Conservation (phyloP, 208 protist species). For the Tritrichomonas musculus region DNA sequence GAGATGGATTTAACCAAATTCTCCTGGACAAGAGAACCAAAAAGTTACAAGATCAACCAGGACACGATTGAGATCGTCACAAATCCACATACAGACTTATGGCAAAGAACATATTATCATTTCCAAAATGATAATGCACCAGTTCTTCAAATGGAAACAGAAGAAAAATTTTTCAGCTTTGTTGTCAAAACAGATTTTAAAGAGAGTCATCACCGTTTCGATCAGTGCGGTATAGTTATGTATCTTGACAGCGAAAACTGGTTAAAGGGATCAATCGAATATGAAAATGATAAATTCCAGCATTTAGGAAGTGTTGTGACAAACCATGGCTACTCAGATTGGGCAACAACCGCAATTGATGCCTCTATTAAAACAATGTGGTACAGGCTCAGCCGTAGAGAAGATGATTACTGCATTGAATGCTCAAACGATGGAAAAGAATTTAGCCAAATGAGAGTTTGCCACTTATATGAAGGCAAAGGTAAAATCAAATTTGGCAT, state of each 20-base stretch:
- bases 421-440: background rate
- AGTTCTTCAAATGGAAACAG: background rate
- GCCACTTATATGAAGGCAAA: background rate
- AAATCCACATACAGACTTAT: background rate
- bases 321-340: background rate
- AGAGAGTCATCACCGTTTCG: background rate
- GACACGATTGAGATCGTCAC: background rate
- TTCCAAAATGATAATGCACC: background rate
- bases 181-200: background rate
- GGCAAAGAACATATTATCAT: slow-evolving; percentile 1
- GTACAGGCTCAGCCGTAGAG: background rate
- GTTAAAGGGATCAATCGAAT: background rate
- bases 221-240: background rate
- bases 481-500: background rate
- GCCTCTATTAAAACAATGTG: background rate
- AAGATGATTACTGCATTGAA: background rate
- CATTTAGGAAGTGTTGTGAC: background rate
- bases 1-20: too few relatives aligned
- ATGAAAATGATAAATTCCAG: background rate
- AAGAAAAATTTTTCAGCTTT: too few relatives aligned
- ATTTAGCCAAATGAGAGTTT: background rate
- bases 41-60: too few relatives aligned
- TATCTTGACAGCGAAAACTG: background rate
- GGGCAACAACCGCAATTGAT: background rate
- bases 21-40: too few relatives aligned